Base-by-base conservation (phyloP, 2,329 filamentous ascomycete species). In the Emergomyces pasteurianus region DNA sequence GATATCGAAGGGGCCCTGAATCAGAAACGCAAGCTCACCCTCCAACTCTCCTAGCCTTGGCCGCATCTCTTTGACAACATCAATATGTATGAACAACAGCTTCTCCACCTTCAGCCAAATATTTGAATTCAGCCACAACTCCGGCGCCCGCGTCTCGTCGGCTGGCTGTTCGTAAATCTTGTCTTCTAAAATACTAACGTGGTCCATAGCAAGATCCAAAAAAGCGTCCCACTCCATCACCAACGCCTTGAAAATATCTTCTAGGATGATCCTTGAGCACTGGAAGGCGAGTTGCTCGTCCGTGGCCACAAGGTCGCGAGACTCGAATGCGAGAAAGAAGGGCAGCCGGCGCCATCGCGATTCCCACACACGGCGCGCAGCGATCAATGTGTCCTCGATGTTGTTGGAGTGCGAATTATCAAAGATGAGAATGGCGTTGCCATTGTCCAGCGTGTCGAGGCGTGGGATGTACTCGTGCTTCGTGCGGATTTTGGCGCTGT, bases 151-250 rank as follows among this genome's bases (percentile, higher is more conserved):
- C 10, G 74, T 77, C 63, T 81, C 79, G 58, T 82, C 80, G 2
- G 80, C 79, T 0, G 80, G 80, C 40, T 78, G 78, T 38, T 81
- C 80, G 61, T 80, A 82, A 58, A 82, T 78, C 62, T 77, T 78
- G 65, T 79, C 78, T 65, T 79, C 77, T 61, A 81, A 70, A 46
- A 81, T 78, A 21, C 73, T 73, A 18, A 80, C 76, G 63, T 82
- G 80, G 14, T 78, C 77, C 65, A 77, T 75, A 23, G 75, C 78
- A 12, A 74, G 71, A 40, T 72, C 71, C 16, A 81, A 65, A 60
- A 79, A 77, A 12, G 71, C 71, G 55, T 78, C 75, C 79, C 79
- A 81, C 12, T 71, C 70, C 14, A 72, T 72, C 0, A 73, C 71
- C 3, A 81, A 65, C 0, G 75, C 76, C 54, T 79, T 78, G 69